Evolutionary conservation across 495 filamentous ascomycete genomes (phyloP).

Genomic region (Polyplosphaeria fusca): DNA sequence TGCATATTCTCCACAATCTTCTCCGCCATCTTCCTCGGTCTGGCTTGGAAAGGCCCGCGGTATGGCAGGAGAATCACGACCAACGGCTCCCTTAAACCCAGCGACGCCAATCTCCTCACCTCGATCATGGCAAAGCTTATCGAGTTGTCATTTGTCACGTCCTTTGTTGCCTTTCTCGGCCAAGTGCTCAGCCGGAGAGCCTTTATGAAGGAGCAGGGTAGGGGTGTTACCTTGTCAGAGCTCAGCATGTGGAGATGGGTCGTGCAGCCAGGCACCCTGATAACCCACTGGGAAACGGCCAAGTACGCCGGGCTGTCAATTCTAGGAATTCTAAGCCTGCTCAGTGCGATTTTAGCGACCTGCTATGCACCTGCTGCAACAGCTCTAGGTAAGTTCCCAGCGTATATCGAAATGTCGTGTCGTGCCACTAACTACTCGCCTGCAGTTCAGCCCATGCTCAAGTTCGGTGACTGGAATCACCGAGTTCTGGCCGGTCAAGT

Average conservation of each 20-base stretch:
- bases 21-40: slow-evolving; percentile 60
- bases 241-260: slow-evolving; percentile 55
- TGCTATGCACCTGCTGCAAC: slow-evolving; percentile 73
- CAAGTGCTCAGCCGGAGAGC: slow-evolving; percentile 67
- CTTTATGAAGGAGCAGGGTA: slow-evolving; percentile 48
- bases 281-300: slow-evolving; percentile 63
- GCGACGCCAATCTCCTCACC: slow-evolving; percentile 59
- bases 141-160: slow-evolving; percentile 72
- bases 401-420: no score
- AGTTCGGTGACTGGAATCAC: slow-evolving; percentile 47
- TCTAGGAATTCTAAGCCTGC: slow-evolving; percentile 56
- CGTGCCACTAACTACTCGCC: no score
- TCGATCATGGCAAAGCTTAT: slow-evolving; percentile 68
- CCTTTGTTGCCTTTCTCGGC: slow-evolving; percentile 70
- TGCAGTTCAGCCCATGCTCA: slow-evolving; percentile 66
- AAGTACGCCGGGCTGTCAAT: slow-evolving; percentile 58
- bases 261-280: slow-evolving; percentile 61
- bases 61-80: slow-evolving; percentile 56
- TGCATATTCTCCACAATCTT: slow-evolving; percentile 65
- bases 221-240: slow-evolving; percentile 68
- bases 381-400: no score
- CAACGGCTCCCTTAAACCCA: slow-evolving; percentile 48
- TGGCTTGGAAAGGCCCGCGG: slow-evolving; percentile 57
- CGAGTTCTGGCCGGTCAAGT: slow-evolving; percentile 55
- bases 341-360: slow-evolving; percentile 59